Base-by-base conservation (phyloP, 805 yeast species). In the Candida coquimbonensis region DNA sequence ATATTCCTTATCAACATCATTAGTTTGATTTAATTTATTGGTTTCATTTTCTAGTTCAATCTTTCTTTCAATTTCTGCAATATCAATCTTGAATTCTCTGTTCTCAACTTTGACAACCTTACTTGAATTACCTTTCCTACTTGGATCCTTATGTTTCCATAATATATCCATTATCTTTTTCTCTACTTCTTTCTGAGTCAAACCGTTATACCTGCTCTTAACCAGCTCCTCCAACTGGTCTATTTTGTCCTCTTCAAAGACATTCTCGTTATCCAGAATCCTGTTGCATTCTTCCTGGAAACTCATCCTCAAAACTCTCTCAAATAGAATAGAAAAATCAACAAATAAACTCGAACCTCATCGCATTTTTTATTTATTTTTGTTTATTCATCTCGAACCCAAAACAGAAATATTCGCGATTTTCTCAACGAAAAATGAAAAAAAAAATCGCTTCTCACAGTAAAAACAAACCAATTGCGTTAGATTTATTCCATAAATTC, bases 121-220 rank as follows among this genome's bases (percentile, higher is more conserved):
- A 1, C 58, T 49, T 7, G 44, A 40, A 9, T 38, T 48, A 12
- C 40, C 45, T 31, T 36, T 37, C 17, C 51, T 54, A 7, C 59
- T 50, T 2, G 64, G 63, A 21, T 66, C 70, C 35, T 66, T 61
- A 44, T 70, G 74, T 27, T 56, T 62, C 72, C 73, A 67, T 46
- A 70, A 48, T 11, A 70, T 63, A 43, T 67, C 73, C 53, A 70
- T 56, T 14, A 68, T 67, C 16, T 65, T 51, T 43, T 66, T 54
- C 45, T 70, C 74, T 7, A 54, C 44, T 24, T 62, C 65, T 16
- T 53, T 53, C 3, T 56, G 38, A 1, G 53, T 45, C 11, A 49
- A 43, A 1, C 44, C 48, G 25, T 51, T 47, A 38, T 49, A 55
- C 31, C 53, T 47, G 17, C 46, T 43, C 5, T 46, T 43, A 31